phyloP scores from a whole-genome alignment of 2,329 filamentous ascomycete species.

The Phaeoacremonium minimum region DNA sequence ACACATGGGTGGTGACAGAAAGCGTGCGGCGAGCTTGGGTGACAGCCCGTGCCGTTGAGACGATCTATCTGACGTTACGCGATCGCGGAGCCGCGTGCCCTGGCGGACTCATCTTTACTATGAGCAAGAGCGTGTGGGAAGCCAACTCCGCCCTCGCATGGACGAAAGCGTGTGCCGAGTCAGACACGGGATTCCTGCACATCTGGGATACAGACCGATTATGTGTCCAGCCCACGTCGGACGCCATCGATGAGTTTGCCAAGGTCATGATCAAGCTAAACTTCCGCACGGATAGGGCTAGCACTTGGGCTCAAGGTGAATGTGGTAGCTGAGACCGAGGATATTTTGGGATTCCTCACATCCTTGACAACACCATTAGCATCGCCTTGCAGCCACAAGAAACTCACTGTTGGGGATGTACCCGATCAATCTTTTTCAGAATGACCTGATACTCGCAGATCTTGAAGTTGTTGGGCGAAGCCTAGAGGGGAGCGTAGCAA shows the following conservation, averaged over 20 bases:
- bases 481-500: too few relatives aligned
- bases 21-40: slow-evolving; percentile 23
- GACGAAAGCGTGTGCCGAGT: slow-evolving; percentile 7
- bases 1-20: slow-evolving; percentile 25
- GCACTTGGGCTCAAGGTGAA: neutral
- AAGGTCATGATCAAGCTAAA: slow-evolving; percentile 2
- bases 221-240: neutral
- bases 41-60: slow-evolving; percentile 11
- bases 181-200: neutral
- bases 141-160: slow-evolving; percentile 16
- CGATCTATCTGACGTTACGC: slow-evolving; percentile 16
- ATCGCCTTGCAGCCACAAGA: too few relatives aligned
- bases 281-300: slow-evolving; percentile 2
- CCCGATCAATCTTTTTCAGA: too few relatives aligned
- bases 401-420: too few relatives aligned
- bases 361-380: too few relatives aligned
- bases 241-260: slow-evolving; percentile 5
- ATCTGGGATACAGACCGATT: neutral
- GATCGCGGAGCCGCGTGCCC: slow-evolving; percentile 14
- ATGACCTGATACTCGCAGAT: too few relatives aligned
- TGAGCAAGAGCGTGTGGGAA: slow-evolving; percentile 19
- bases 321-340: neutral
- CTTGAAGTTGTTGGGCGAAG: too few relatives aligned
- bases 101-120: slow-evolving; percentile 18
- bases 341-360: too few relatives aligned